These are phyloP conservation scores for Carpinus fangiana DNA, from an alignment of 306 rosid genomes.

Conservation along the genomic window DNA sequence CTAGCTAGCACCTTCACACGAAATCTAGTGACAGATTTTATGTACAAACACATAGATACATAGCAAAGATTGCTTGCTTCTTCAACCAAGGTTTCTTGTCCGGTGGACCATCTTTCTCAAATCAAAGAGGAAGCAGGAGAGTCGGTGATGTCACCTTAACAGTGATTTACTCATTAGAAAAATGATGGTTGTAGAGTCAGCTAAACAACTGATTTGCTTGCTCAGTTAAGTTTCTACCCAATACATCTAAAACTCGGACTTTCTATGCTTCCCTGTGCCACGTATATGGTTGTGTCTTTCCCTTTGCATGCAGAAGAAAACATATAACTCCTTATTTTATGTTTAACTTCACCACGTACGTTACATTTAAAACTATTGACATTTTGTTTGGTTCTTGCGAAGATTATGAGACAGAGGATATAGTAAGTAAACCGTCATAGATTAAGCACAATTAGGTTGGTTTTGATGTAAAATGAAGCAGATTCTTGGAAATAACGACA, in stretches of 20 bases:
- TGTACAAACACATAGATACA: neutral
- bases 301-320: conserved; percentile 22
- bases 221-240: conserved; percentile 69
- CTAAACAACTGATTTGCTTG: conserved; percentile 79
- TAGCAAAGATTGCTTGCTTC: conserved; percentile 59
- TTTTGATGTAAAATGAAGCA: too few relatives aligned
- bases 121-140: conserved; percentile 33
- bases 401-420: neutral
- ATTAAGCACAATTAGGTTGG: neutral
- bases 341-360: neutral
- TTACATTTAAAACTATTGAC: neutral
- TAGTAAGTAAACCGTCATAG: neutral
- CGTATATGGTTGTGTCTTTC: conserved; percentile 25
- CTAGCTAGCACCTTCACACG: conserved; percentile 15
- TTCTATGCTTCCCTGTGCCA: conserved; percentile 45
- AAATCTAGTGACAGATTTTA: neutral
- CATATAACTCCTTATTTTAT: neutral
- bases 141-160: conserved; percentile 48
- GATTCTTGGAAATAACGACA: neutral
- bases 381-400: neutral
- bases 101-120: conserved; percentile 48
- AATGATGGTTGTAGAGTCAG: conserved; percentile 39
- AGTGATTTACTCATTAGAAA: conserved; percentile 29
- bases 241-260: conserved; percentile 73
- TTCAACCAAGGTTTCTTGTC: conserved; percentile 52